phyloP scores from a whole-genome alignment of 2,329 filamentous ascomycete species.

The Aspergillus luchuensis region DNA sequence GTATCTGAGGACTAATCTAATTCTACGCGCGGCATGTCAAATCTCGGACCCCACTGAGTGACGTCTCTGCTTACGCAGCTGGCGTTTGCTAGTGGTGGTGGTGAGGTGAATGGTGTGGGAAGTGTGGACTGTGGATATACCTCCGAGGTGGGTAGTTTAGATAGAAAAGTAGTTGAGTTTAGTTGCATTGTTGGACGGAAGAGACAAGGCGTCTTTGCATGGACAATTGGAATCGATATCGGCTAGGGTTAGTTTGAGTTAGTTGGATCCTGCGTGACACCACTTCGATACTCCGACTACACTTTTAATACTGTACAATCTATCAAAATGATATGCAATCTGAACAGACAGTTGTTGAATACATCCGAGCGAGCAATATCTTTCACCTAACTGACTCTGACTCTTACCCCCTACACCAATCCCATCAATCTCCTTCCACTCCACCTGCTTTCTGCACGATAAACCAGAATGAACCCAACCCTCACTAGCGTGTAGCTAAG shows the following conservation, averaged over 20 bases:
- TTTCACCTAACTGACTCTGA: neutral
- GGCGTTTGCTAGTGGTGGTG: neutral
- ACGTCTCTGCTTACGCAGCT: slow-evolving; percentile 27
- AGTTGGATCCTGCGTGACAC: neutral
- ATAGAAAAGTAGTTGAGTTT: neutral
- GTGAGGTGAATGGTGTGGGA: neutral
- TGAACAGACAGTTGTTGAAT: no score
- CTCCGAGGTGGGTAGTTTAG: neutral
- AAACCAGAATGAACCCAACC: neutral
- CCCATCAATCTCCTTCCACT: neutral
- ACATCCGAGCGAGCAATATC: no score
- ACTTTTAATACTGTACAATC: no score
- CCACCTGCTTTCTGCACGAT: slow-evolving; percentile 4
- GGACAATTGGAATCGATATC: neutral
- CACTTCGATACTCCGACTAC: neutral
- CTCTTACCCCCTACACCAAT: neutral
- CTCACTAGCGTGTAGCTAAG: slow-evolving; percentile 1
- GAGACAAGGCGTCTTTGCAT: neutral
- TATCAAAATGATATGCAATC: neutral
- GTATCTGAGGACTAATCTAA: slow-evolving; percentile 1
- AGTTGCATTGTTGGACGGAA: neutral
- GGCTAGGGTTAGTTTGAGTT: neutral
- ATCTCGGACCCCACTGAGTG: slow-evolving; percentile 23
- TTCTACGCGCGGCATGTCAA: slow-evolving; percentile 12
- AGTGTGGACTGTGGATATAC: neutral